Conservation (phyloP, 2,329 filamentous ascomycete genomes). For the Paraphoma sp. region DNA sequence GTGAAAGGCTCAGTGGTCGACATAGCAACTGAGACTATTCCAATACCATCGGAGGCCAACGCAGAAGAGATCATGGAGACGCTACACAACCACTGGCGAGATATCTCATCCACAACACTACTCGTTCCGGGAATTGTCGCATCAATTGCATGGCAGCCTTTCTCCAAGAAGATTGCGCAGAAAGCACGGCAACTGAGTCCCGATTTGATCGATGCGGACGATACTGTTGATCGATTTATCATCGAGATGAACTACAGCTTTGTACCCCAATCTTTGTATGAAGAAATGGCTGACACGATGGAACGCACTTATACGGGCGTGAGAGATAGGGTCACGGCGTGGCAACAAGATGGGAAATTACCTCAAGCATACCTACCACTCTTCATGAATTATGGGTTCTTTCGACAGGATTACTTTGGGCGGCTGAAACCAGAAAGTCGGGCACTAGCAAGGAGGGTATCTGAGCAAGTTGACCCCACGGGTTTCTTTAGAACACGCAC, state of each 20-base stretch:
- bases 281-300: constrained; percentile 50
- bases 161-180: constrained; percentile 36
- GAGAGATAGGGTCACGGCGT: constrained; percentile 43
- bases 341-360: constrained; percentile 47
- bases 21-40: constrained; percentile 44
- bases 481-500: constrained; percentile 51
- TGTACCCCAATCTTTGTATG: constrained; percentile 33
- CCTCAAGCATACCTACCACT: constrained; percentile 53
- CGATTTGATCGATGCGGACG: constrained; percentile 51
- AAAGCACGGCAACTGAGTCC: constrained; percentile 23
- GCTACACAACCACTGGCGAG: constrained; percentile 40
- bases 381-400: constrained; percentile 58
- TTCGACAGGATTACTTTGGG: constrained; percentile 55
- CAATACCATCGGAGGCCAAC: constrained; percentile 32
- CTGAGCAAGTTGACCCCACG: constrained; percentile 50
- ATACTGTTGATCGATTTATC: constrained; percentile 51
- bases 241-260: constrained; percentile 56
- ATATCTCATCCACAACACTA: constrained; percentile 27
- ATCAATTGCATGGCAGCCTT: constrained; percentile 45
- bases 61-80: constrained; percentile 33
- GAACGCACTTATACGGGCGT: constrained; percentile 50
- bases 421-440: constrained; percentile 43
- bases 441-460: constrained; percentile 45
- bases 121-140: constrained; percentile 41
- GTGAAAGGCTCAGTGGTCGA: constrained; percentile 42